phyloP scores from a whole-genome alignment of 202 grass and related monocot genomes.

The Miscanthus sacchariflorus region DNA sequence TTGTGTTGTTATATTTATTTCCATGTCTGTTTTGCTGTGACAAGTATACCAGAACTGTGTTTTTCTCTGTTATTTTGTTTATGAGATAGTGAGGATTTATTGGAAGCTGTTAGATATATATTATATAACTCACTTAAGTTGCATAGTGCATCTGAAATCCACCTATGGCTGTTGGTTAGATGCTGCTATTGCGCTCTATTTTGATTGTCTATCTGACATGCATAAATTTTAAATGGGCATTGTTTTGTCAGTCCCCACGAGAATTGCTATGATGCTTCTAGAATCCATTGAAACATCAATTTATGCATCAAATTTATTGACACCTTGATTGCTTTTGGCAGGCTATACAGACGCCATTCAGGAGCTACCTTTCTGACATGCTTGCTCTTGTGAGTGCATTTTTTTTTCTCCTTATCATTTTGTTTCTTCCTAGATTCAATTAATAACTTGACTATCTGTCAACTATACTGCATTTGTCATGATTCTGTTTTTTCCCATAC shows the following conservation, averaged over 20 bases:
- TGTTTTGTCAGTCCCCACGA: neutral
- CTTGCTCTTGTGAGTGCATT: conserved; percentile 50
- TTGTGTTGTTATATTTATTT: neutral
- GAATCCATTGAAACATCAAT: neutral
- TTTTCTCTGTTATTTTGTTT: neutral
- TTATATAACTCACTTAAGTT: neutral
- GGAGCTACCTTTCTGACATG: conserved; percentile 54
- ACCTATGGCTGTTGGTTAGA: neutral
- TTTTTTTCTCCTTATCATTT: neutral
- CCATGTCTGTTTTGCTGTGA: neutral
- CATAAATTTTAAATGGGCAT: neutral
- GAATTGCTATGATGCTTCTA: neutral
- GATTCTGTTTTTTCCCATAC: neutral
- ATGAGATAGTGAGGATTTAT: neutral
- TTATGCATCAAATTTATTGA: neutral
- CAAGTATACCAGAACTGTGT: neutral
- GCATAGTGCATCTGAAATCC: neutral
- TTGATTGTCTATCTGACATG: neutral
- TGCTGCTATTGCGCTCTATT: neutral
- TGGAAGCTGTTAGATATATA: conserved; percentile 4
- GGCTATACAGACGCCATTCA: conserved; percentile 52
- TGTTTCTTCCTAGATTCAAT: neutral
- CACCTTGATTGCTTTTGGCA: conserved; percentile 14
- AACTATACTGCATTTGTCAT: neutral
- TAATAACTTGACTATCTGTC: neutral